These are phyloP conservation scores for Metschnikowia shivogae DNA, from an alignment of 805 yeast genomes.

Conservation along the genomic window DNA sequence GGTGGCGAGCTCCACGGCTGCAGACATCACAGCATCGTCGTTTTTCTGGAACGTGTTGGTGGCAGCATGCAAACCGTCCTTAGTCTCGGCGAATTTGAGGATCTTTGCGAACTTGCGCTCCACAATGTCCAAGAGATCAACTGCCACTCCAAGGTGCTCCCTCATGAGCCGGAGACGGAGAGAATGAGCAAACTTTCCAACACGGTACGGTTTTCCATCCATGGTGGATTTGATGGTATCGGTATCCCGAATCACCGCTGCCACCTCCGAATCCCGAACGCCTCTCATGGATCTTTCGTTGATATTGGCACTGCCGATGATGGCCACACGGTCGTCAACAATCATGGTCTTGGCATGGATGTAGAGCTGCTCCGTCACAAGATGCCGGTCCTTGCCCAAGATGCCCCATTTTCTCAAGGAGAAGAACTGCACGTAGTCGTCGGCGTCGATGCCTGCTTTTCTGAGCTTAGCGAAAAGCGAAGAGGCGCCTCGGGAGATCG, in stretches of 20 bases:
- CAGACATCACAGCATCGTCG: conserved; percentile 43
- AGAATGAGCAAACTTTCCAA: conserved; percentile 85
- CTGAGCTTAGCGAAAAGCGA: conserved; percentile 82
- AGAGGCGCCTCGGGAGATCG: conserved; percentile 84
- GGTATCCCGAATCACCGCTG: conserved; percentile 81
- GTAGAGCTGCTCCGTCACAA: conserved; percentile 88
- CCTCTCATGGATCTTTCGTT: conserved; percentile 97
- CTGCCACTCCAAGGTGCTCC: conserved; percentile 93
- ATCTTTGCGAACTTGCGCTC: conserved; percentile 62
- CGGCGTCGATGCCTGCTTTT: conserved; percentile 79
- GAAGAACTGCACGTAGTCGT: conserved; percentile 85
- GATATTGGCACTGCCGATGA: conserved; percentile 95
- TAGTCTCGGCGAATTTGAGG: conserved; percentile 42
- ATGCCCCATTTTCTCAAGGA: conserved; percentile 95
- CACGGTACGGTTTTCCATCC: conserved; percentile 79
- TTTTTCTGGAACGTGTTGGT: conserved; percentile 37
- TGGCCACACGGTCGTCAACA: conserved; percentile 89
- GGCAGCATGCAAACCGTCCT: conserved; percentile 40
- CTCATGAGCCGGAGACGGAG: conserved; percentile 90
- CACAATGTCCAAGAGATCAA: conserved; percentile 75
- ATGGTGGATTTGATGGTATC: conserved; percentile 64
- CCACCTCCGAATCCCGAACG: conserved; percentile 88
- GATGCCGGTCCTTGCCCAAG: conserved; percentile 66
- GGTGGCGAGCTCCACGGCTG: conserved; percentile 72
- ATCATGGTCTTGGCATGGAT: conserved; percentile 90